Conservation (phyloP, 192 early-diverging fungal species). For the Backusella tarrabulga region DNA sequence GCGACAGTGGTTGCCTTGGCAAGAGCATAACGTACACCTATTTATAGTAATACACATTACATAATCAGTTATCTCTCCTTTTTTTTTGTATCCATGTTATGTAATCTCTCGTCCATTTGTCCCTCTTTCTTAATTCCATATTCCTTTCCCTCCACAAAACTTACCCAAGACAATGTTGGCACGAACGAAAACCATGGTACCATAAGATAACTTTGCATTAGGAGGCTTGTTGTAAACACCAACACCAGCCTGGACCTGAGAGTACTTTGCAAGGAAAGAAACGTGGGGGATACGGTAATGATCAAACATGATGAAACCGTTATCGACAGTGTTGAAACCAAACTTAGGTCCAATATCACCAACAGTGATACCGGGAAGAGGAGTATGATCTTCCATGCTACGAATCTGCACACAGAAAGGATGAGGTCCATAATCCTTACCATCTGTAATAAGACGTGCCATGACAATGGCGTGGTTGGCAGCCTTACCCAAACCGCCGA, state of each 20-base stretch:
- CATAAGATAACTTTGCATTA: constrained; percentile 79
- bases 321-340: constrained; percentile 84
- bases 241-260: constrained; percentile 60
- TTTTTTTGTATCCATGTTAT: neutral
- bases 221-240: constrained; percentile 75
- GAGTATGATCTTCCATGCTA: constrained; percentile 66
- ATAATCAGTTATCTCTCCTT: neutral
- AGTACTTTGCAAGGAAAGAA: constrained; percentile 75
- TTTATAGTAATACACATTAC: neutral
- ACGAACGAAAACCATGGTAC: constrained; percentile 84
- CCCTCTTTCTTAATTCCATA: neutral
- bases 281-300: constrained; percentile 76
- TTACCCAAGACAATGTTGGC: constrained; percentile 67
- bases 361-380: constrained; percentile 76
- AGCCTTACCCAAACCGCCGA: constrained; percentile 76
- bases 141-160: neutral
- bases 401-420: constrained; percentile 83
- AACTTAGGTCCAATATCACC: constrained; percentile 90
- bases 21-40: constrained; percentile 50
- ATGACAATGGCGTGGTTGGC: constrained; percentile 85
- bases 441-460: constrained; percentile 72
- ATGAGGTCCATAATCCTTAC: constrained; percentile 76
- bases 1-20: constrained; percentile 73
- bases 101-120: neutral
- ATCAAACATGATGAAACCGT: constrained; percentile 83